Base-by-base conservation (phyloP, 345 rosid genomes). In the Salix udensis region DNA sequence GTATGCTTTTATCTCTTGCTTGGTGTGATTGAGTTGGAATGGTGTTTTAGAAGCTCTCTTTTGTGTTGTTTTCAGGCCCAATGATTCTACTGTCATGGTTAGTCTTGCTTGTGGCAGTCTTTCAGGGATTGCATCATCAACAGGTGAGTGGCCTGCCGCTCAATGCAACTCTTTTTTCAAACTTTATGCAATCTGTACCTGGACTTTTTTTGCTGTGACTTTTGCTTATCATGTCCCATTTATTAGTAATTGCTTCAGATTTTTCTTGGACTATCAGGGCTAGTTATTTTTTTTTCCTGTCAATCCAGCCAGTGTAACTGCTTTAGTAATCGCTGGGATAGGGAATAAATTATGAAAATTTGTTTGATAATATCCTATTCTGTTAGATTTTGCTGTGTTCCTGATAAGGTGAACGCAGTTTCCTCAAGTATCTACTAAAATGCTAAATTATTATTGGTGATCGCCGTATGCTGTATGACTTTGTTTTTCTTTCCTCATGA, bases 121-220 rank as follows among this genome's bases (percentile, higher is more conserved):
- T 79, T 94, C 97, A 11, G 99, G 99, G 81, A 83, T 90, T 74
- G 95, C 92, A 61, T 92, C 99, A 75, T 96, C 99, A 69, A 92
- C 97, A 68, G 97, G 97, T 94, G 67, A 79, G 83, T 72, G 44
- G 30, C 52, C 53, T n/a, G 23, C 5, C 18, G 14, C 66, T 65
- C 42, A 40, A 13, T 50, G 50, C 37, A 50, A 39, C 28, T 23
- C 10, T 24, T 28, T 55, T 67, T 34, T 46, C 5, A 58, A 55
- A 48, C 30, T 44, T 74, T 44, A 18, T 21, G 6, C 16, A 18
- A 39, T 76, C 21, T 18, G 16, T 3, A 31, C 30, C 40, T 30
- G 15, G 31, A 8, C 16, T 74, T 28, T 28, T 21, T 74, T 11
- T 42, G 8, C 7, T 26, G 11, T 21, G 10, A 19, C 14, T 64